Conservation (phyloP, 768 basidiomycete species). For the Psilocybe azurescens region DNA sequence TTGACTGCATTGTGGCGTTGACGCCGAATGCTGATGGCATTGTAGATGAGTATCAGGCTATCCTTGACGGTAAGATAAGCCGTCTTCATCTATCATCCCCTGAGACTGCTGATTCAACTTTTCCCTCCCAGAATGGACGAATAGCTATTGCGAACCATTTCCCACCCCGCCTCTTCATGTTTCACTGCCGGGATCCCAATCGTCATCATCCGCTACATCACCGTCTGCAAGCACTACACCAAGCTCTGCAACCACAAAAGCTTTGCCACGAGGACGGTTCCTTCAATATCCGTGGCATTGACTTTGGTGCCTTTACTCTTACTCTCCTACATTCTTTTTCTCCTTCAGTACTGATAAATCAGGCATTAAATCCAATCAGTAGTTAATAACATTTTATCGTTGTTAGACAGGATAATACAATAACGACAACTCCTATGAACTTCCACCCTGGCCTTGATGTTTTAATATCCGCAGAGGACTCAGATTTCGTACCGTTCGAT, state of each 20-base stretch:
- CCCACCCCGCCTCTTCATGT: slow-evolving; percentile 14
- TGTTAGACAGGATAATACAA: neutral
- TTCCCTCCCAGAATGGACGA: slow-evolving; percentile 13
- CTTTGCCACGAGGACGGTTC: neutral
- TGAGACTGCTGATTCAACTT: neutral
- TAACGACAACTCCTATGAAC: neutral
- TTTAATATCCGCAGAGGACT: neutral
- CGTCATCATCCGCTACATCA: slow-evolving; percentile 4
- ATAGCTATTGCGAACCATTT: slow-evolving; percentile 14
- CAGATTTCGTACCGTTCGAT: neutral
- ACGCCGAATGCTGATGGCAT: slow-evolving; percentile 13
- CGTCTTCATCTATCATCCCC: neutral
- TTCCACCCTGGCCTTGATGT: neutral
- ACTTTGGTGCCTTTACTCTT: neutral
- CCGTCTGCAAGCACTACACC: neutral
- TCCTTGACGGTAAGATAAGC: slow-evolving; percentile 16
- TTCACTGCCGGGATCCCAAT: neutral
- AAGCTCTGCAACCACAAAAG: neutral
- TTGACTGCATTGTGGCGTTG: slow-evolving; percentile 18
- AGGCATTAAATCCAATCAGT: too few relatives aligned
- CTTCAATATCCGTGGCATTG: neutral
- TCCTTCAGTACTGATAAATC: neutral
- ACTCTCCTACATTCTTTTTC: neutral
- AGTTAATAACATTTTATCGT: neutral
- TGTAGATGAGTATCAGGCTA: slow-evolving; percentile 9